phyloP scores from a whole-genome alignment of 768 basidiomycete genomes.

The Boletus bicolor region DNA sequence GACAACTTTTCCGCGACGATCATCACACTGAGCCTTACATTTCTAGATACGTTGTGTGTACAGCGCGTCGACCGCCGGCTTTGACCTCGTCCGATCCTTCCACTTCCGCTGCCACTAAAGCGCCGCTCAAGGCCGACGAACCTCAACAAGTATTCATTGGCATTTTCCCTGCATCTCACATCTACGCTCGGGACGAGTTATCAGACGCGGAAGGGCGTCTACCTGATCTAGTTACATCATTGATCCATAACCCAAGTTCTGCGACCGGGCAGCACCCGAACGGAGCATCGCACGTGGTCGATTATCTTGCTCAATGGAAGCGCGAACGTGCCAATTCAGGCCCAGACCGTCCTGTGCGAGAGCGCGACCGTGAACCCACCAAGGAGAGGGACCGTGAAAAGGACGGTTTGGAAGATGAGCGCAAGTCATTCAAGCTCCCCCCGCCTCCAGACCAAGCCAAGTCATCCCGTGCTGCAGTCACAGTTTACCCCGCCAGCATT shows the following conservation, averaged over 20 bases:
- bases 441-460: conserved; percentile 75
- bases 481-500: conserved; percentile 73
- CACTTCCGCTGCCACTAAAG: conserved; percentile 33
- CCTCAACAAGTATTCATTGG: conserved; percentile 89
- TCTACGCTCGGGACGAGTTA: conserved; percentile 81
- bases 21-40: neutral
- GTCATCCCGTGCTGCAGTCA: conserved; percentile 66
- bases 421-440: conserved; percentile 68
- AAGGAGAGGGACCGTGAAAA: conserved; percentile 53
- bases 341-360: conserved; percentile 26
- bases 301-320: conserved; percentile 46
- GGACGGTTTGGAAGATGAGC: conserved; percentile 61
- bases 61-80: conserved; percentile 64
- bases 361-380: conserved; percentile 35
- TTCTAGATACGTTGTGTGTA: conserved; percentile 80
- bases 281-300: conserved; percentile 41
- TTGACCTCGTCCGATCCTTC: conserved; percentile 67
- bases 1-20: neutral
- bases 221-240: conserved; percentile 64
- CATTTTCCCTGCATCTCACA: conserved; percentile 89
- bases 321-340: conserved; percentile 29
- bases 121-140: conserved; percentile 64
- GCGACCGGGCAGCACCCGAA: conserved; percentile 31
- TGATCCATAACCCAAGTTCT: conserved; percentile 37
- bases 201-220: conserved; percentile 86